A percentile compares a stretch with the other conserved stretches of the same genome.
phyloP scores from a whole-genome alignment of 768 basidiomycete genomes.

The Suillus lakei region DNA sequence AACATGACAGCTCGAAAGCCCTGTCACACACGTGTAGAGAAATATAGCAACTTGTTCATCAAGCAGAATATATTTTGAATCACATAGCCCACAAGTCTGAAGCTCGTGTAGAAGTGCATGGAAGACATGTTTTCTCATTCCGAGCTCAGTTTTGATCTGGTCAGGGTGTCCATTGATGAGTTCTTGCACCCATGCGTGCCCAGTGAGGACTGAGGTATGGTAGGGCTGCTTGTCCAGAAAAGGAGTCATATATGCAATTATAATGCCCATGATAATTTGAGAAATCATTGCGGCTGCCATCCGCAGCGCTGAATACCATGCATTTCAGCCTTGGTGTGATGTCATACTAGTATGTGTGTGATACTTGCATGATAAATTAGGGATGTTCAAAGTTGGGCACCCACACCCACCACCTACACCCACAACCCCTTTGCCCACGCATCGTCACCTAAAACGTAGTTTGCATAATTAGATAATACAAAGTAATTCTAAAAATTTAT shows the following conservation, averaged over 20 bases:
- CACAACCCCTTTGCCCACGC: too few species aligned
- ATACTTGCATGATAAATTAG: too few species aligned
- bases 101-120: conserved; percentile 17
- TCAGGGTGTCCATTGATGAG: conserved; percentile 28
- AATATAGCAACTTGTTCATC: conserved; percentile 21
- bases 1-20: conserved; percentile 13
- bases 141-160: conserved; percentile 23
- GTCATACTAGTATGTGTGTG: neutral
- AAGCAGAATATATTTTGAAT: conserved; percentile 19
- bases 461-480: conserved; percentile 10
- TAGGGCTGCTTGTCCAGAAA: conserved; percentile 12
- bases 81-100: conserved; percentile 18
- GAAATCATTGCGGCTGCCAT: neutral
- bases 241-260: neutral
- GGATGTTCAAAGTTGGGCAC: too few species aligned
- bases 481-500: too few species aligned
- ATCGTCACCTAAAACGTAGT: neutral
- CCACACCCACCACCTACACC: too few species aligned
- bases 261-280: neutral
- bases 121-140: conserved; percentile 29
- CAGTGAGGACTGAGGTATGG: conserved; percentile 30
- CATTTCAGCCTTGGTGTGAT: neutral
- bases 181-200: conserved; percentile 28
- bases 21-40: conserved; percentile 19
- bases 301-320: neutral